phyloP scores from a whole-genome alignment of 805 yeast genomes.

The Kuraishia capsulata region DNA sequence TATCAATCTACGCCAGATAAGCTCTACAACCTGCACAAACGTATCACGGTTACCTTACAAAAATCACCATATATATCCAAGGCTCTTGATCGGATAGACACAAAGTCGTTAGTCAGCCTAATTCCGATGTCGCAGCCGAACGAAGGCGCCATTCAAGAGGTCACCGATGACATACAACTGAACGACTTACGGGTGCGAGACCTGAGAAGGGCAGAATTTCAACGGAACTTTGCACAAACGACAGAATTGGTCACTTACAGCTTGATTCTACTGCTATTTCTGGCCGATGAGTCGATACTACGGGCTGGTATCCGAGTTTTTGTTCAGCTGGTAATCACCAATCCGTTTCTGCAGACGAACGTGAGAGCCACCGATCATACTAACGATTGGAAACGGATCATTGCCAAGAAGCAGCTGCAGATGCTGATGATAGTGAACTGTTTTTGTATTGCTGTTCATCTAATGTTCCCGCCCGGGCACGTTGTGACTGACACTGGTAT shows the following conservation, averaged over 20 bases:
- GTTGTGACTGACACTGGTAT: slow-evolving; percentile 6
- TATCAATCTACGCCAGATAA: no score
- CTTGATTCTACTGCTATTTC: slow-evolving; percentile 26
- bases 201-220: slow-evolving; percentile 27
- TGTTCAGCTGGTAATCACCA: slow-evolving; percentile 27
- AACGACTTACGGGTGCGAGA: slow-evolving; percentile 23
- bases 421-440: slow-evolving; percentile 14
- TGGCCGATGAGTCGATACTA: slow-evolving; percentile 31
- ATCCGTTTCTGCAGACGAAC: slow-evolving; percentile 32
- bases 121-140: no score
- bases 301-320: slow-evolving; percentile 21
- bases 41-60: no score
- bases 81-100: no score
- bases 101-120: no score
- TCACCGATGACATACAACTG: slow-evolving; percentile 5
- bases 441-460: slow-evolving; percentile 22
- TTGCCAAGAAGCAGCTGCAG: slow-evolving; percentile 21
- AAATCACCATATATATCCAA: no score
- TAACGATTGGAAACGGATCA: slow-evolving; percentile 11
- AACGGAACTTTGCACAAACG: slow-evolving; percentile 23
- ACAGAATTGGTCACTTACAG: slow-evolving; percentile 27
- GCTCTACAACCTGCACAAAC: no score
- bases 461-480: slow-evolving; percentile 22
- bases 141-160: neutral
- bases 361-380: slow-evolving; percentile 9